Percentiles rank a stretch among this genome's conserved stretches.
Evolutionary conservation across 495 filamentous ascomycete species (phyloP).

Genomic region (Darksidea phi): DNA sequence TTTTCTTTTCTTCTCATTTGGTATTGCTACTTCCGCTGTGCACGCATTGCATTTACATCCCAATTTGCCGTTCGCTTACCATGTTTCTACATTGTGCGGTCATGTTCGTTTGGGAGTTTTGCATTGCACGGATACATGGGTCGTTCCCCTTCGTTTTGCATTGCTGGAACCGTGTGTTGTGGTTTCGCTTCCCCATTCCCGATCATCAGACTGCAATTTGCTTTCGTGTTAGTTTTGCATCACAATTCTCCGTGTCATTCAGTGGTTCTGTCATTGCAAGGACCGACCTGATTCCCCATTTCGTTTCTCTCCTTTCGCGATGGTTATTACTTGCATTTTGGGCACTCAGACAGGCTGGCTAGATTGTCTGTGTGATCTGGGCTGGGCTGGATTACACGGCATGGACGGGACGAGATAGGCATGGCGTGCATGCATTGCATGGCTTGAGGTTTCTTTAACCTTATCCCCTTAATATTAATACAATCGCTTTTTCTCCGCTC

Average conservation of each 20-base stretch:
- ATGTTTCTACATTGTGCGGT: background rate
- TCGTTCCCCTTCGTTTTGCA: background rate
- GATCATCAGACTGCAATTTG: constrained; percentile 13
- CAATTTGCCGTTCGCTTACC: constrained; percentile 17
- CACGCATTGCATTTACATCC: constrained; percentile 16
- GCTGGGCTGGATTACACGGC: background rate
- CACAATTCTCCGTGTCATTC: background rate
- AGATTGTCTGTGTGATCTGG: background rate
- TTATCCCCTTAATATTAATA: constrained; percentile 12
- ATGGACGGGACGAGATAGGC: background rate
- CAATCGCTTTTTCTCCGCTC: background rate
- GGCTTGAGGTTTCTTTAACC: background rate
- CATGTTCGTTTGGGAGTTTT: constrained; percentile 2
- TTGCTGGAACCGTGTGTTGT: background rate
- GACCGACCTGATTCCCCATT: background rate
- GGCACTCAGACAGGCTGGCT: background rate
- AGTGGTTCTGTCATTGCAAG: background rate
- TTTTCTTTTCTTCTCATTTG: background rate
- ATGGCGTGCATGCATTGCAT: background rate
- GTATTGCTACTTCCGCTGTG: constrained; percentile 3
- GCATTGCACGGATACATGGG: constrained; percentile 21
- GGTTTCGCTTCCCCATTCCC: background rate
- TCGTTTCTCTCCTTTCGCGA: background rate
- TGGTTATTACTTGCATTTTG: background rate
- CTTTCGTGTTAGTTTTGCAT: background rate